Conservation (phyloP, 2,329 filamentous ascomycete genomes). For the Acarospora socialis region DNA sequence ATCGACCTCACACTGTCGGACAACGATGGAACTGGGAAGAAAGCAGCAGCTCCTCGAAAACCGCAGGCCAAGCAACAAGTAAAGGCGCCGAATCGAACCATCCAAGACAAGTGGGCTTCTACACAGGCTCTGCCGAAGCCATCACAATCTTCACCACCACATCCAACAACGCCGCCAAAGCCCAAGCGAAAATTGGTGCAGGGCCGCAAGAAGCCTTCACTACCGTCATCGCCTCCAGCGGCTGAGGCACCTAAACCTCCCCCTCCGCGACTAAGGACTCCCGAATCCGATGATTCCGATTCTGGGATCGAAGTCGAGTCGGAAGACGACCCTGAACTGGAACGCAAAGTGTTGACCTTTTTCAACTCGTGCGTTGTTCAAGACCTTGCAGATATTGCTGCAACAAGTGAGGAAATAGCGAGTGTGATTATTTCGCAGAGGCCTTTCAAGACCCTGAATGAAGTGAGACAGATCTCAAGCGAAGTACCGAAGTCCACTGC, state of each 20-base stretch:
- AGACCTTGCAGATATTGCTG: conserved; percentile 70
- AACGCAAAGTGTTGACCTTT: conserved; percentile 54
- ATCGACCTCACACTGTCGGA: conserved; percentile 22
- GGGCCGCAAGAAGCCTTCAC: conserved; percentile 27
- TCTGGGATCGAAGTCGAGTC: conserved; percentile 24
- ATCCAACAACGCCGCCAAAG: conserved; percentile 14
- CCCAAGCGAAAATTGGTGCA: conserved; percentile 33
- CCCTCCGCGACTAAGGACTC: conserved; percentile 24
- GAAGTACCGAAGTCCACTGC: conserved; percentile 16
- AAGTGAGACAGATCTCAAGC: conserved; percentile 50
- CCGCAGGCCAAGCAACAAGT: conserved; percentile 40
- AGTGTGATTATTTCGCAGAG: conserved; percentile 56
- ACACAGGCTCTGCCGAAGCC: conserved; percentile 26
- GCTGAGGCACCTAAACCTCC: conserved; percentile 15
- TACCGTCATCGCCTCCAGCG: conserved; percentile 1
- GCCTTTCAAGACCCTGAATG: conserved; percentile 55
- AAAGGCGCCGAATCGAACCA: conserved; percentile 38
- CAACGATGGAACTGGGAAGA: conserved; percentile 8
- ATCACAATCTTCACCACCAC: conserved; percentile 9
- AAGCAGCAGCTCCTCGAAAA: conserved; percentile 24
- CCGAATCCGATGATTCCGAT: conserved; percentile 30
- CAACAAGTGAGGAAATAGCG: conserved; percentile 55
- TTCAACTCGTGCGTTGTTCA: conserved; percentile 66
- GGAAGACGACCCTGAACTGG: conserved; percentile 31
- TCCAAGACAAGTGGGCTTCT: conserved; percentile 45